Percentiles rank a stretch among this genome's conserved stretches.
Conservation (phyloP, 2,329 filamentous ascomycete species). For the Corinectria fuckeliana region DNA sequence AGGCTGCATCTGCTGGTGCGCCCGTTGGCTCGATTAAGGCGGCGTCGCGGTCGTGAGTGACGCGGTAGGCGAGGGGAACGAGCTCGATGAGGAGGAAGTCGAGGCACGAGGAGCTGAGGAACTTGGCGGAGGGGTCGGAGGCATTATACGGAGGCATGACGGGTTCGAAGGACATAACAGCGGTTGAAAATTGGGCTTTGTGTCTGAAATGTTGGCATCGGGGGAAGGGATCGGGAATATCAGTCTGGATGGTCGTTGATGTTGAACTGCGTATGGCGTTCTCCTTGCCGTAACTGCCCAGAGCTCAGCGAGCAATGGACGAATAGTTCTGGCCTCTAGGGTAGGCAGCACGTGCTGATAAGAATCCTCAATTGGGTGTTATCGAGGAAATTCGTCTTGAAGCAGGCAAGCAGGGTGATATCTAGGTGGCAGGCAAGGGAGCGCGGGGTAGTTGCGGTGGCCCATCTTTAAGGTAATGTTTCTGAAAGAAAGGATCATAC, state of each 20-base stretch:
- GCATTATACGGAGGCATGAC: constrained; percentile 73
- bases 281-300: neutral
- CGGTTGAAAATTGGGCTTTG: neutral
- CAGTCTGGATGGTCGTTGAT: neutral
- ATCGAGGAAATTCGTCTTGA: constrained; percentile 7
- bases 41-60: constrained; percentile 74
- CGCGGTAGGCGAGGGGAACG: constrained; percentile 89
- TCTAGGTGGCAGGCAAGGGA: no score
- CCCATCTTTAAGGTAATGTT: neutral
- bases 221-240: neutral
- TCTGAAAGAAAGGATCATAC: no score
- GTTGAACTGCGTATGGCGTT: neutral
- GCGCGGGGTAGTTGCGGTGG: constrained; percentile 21
- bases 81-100: constrained; percentile 97
- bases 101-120: constrained; percentile 84
- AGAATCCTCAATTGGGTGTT: neutral
- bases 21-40: constrained; percentile 46
- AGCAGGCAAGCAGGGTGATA: no score
- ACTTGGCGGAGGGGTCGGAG: constrained; percentile 75
- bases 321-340: neutral
- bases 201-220: neutral
- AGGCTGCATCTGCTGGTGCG: constrained; percentile 26
- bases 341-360: constrained; percentile 26
- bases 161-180: constrained; percentile 74
- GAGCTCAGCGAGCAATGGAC: constrained; percentile 9